Conservation (phyloP, 208 protist species). For the Lotmaria passim region DNA sequence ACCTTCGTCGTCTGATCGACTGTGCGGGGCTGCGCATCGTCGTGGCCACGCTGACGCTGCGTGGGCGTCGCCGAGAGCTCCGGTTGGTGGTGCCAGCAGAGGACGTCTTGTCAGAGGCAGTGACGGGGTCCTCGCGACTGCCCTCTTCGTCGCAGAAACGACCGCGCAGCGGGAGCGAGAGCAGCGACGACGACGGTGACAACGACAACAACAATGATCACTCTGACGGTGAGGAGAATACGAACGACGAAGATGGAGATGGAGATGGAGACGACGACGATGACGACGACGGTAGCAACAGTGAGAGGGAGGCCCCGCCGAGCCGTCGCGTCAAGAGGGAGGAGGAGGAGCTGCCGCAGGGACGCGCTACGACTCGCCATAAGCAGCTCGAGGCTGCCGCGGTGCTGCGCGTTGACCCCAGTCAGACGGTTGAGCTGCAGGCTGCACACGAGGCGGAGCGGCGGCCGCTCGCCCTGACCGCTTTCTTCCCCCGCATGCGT, state of each 20-base stretch:
- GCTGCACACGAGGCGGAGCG: slow-evolving; percentile 63
- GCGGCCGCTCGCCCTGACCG: slow-evolving; percentile 47
- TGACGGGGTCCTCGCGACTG: not conserved
- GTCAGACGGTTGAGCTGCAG: slow-evolving; percentile 58
- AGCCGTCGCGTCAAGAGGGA: not conserved
- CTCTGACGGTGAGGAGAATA: slow-evolving; percentile 6
- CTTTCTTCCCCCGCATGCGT: slow-evolving; percentile 43
- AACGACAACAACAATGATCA: not conserved
- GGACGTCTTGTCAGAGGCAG: slow-evolving; percentile 21
- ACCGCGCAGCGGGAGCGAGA: not conserved
- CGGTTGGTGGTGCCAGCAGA: slow-evolving; percentile 56
- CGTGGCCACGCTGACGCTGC: slow-evolving; percentile 33
- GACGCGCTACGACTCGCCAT: not conserved
- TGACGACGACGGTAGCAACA: slow-evolving; percentile 2
- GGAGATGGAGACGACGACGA: slow-evolving; percentile 15
- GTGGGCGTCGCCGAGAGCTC: slow-evolving; percentile 30
- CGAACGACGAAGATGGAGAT: slow-evolving; percentile 12
- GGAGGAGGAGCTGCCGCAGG: not conserved
- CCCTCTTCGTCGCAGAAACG: not conserved
- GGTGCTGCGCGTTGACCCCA: slow-evolving; percentile 41
- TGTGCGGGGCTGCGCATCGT: slow-evolving; percentile 58
- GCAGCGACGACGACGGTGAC: slow-evolving; percentile 9
- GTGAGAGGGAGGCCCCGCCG: not conserved
- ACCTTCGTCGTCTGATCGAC: slow-evolving; percentile 40
- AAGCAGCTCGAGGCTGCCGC: slow-evolving; percentile 9